A percentile compares a stretch with the other conserved stretches of the same genome.
Conservation (phyloP, 208 protist genomes). For the Crithidia sp. region DNA sequence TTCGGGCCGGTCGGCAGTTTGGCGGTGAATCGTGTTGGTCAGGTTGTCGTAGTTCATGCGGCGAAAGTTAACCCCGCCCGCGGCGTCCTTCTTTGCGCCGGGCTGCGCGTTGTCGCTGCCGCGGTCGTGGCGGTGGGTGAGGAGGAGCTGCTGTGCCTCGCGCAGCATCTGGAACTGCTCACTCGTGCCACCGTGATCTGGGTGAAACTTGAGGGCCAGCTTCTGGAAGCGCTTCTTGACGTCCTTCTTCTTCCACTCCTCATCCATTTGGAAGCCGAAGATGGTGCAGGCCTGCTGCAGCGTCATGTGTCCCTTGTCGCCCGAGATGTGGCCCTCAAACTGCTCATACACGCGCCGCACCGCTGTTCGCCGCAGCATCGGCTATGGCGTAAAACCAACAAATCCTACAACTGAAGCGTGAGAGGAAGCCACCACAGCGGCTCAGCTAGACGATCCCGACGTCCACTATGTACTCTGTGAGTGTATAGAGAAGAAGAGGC, state of each 20-base stretch:
- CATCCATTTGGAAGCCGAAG: slow-evolving; percentile 87
- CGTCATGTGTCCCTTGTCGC: slow-evolving; percentile 87
- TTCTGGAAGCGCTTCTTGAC: slow-evolving; percentile 85
- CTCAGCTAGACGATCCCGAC: too few relatives aligned
- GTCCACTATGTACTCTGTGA: too few relatives aligned
- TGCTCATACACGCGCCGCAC: slow-evolving; percentile 36
- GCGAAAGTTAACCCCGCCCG: slow-evolving; percentile 65
- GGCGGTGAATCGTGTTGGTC: slow-evolving; percentile 82
- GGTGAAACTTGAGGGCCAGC: slow-evolving; percentile 78
- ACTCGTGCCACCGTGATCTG: slow-evolving; percentile 80
- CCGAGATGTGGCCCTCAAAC: slow-evolving; percentile 61
- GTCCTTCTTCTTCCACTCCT: slow-evolving; percentile 70
- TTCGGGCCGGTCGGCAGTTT: slow-evolving; percentile 72
- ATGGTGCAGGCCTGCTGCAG: slow-evolving; percentile 87
- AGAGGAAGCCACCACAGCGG: too few relatives aligned
- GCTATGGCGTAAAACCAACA: too few relatives aligned
- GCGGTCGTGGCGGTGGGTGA: slow-evolving; percentile 78
- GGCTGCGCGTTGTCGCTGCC: slow-evolving; percentile 15
- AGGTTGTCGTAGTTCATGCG: slow-evolving; percentile 84
- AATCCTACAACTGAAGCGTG: too few relatives aligned
- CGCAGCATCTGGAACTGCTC: slow-evolving; percentile 86
- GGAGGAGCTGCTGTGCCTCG: slow-evolving; percentile 84
- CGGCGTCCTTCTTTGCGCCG: slow-evolving; percentile 15
- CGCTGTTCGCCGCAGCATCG: slow-evolving; percentile 35
- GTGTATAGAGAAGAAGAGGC: too few relatives aligned